Base-by-base conservation (phyloP, 2,329 filamentous ascomycete genomes). In the Aspergillus candidus region DNA sequence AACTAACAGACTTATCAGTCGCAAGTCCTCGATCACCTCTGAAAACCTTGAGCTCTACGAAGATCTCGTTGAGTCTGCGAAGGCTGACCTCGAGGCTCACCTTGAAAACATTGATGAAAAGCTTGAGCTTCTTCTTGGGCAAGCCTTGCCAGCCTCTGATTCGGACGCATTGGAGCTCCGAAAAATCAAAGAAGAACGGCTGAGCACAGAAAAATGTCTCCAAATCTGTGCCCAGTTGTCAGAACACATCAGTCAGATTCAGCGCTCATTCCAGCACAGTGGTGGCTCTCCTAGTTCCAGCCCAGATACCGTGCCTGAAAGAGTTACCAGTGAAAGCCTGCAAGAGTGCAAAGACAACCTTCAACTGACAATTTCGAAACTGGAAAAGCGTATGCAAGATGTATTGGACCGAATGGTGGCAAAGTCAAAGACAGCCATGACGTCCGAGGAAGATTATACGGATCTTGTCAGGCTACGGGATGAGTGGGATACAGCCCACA, bases 311-410 rank as follows among this genome's bases (percentile, higher is more conserved):
- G 49, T 53, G n/a, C 51, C 63, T 18, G 58, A 65, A 52, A 53
- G 33, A 39, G 42, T 68, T 43, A 63, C 57, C 12, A 59, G 52
- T 36, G 53, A 60, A 33, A 57, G 62, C 44, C 50, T 68, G 40
- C 56, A 63, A 38, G 63, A 66, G 58, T 69, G 61, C 52, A 62
- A 61, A 52, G 53, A 55, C 39, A 63, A 51, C 44, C 55, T 68
- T 38, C 15, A 33, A 49, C 32, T 43, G 31, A 62, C 56, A 29
- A 41, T 53, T 41, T 42, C 50, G 6, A 62, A 64, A 48, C 46
- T 67, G 35, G 60, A 65, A 50, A 53, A 49, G 36, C 54, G 63
- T 53, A 58, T 64, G 52, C 51, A 56, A 49, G 49, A 55, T 49
- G 29, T 61, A 32, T 60, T 64, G 39, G 51, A 66, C 43, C 54